phyloP scores from a whole-genome alignment of 2,329 filamentous ascomycete genomes.

The Stylonectria norvegica region DNA sequence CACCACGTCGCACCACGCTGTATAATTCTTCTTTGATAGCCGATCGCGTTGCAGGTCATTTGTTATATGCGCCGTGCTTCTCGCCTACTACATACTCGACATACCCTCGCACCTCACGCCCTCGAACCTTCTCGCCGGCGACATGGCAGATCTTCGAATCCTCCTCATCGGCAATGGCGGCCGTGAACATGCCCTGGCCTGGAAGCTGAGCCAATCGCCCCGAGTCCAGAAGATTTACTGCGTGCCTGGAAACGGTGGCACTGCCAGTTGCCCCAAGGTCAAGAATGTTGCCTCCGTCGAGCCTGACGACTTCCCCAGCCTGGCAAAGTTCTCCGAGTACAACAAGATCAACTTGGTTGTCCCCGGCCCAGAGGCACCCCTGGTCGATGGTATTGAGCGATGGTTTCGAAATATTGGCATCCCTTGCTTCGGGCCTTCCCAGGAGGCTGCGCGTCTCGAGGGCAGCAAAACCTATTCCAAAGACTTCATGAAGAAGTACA shows the following conservation, averaged over 20 bases:
- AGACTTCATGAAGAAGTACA: constrained; percentile 91
- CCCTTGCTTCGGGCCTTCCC: constrained; percentile 79
- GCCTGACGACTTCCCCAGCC: constrained; percentile 71
- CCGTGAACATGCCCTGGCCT: constrained; percentile 89
- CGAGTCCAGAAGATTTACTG: constrained; percentile 71
- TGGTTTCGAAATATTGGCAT: constrained; percentile 75
- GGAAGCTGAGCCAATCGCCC: constrained; percentile 84
- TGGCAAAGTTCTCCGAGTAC: constrained; percentile 71
- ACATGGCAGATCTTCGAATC: constrained; percentile 55
- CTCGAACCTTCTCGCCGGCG: background rate
- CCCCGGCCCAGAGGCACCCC: constrained; percentile 87
- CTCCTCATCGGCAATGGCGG: constrained; percentile 92
- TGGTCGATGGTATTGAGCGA: constrained; percentile 85
- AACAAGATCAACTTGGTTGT: constrained; percentile 78
- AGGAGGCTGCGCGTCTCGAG: constrained; percentile 83
- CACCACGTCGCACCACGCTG: no score
- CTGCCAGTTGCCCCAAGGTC: constrained; percentile 65
- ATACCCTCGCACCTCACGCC: no score
- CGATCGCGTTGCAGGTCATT: no score
- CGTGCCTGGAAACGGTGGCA: constrained; percentile 84
- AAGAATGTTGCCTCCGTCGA: constrained; percentile 68
- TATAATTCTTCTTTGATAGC: no score
- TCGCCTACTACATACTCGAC: no score
- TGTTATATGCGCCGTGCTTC: no score
- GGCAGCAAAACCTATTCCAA: constrained; percentile 97